Evolutionary conservation across 192 early-diverging fungal species (phyloP).

Genomic region (Lobosporangium transversale): DNA sequence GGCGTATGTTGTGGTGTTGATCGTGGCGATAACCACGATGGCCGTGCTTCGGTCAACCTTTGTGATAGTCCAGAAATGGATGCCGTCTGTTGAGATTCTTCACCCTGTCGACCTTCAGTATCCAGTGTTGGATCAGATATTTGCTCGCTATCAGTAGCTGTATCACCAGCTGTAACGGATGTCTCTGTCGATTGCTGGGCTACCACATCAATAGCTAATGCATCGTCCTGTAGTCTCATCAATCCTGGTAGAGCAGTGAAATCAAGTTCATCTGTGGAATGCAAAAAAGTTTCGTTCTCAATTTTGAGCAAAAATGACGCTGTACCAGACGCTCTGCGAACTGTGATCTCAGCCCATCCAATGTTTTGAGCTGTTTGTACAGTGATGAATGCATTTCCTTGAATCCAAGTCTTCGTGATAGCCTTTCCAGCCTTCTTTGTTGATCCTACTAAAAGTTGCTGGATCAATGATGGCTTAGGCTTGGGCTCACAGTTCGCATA

Average conservation of each 20-base stretch:
- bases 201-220: constrained; percentile 8
- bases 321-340: constrained; percentile 85
- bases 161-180: constrained; percentile 5
- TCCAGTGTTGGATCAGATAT: constrained; percentile 1
- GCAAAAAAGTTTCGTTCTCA: constrained; percentile 69
- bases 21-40: constrained; percentile 40
- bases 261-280: constrained; percentile 58
- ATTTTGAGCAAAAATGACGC: constrained; percentile 73
- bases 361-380: constrained; percentile 70
- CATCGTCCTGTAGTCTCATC: constrained; percentile 57
- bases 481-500: constrained; percentile 77
- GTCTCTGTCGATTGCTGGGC: constrained; percentile 5
- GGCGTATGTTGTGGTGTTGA: constrained; percentile 43
- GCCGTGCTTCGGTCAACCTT: constrained; percentile 20
- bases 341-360: constrained; percentile 83
- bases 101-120: constrained; percentile 2
- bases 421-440: constrained; percentile 57
- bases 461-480: constrained; percentile 62
- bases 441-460: constrained; percentile 62
- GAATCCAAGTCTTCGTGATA: constrained; percentile 78
- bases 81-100: constrained; percentile 15
- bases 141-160: constrained; percentile 12
- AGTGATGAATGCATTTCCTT: constrained; percentile 88
- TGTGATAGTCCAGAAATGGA: constrained; percentile 30
- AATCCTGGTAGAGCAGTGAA: constrained; percentile 60